phyloP scores from a whole-genome alignment of 2,329 filamentous ascomycete species.

The Trichoderma sp. region DNA sequence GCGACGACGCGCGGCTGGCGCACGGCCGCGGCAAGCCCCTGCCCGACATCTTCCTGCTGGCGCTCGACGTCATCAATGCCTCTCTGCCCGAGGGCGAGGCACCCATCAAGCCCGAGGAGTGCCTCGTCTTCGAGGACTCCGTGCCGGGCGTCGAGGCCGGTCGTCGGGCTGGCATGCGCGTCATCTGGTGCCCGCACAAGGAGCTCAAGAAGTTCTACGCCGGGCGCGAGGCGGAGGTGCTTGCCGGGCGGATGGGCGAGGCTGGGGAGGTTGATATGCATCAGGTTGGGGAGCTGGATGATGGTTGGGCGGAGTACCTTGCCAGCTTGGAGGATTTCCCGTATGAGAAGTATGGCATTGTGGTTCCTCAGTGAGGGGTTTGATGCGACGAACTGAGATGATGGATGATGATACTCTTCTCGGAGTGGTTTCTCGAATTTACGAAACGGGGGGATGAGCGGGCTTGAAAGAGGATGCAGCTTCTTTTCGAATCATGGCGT shows the following conservation, averaged over 20 bases:
- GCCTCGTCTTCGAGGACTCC: slow-evolving; percentile 93
- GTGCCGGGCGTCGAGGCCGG: slow-evolving; percentile 92
- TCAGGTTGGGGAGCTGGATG: slow-evolving; percentile 58
- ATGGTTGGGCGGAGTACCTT: slow-evolving; percentile 64
- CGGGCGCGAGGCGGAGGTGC: slow-evolving; percentile 75
- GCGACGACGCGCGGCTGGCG: slow-evolving; percentile 79
- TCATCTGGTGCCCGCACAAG: slow-evolving; percentile 87
- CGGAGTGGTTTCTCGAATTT: not conserved
- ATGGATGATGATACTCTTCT: not conserved
- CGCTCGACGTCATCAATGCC: slow-evolving; percentile 81
- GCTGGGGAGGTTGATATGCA: slow-evolving; percentile 58
- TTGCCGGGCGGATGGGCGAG: slow-evolving; percentile 79
- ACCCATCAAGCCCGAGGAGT: slow-evolving; percentile 77
- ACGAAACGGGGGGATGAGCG: not conserved
- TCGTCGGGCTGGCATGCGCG: slow-evolving; percentile 88
- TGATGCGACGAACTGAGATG: not conserved
- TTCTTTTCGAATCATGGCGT: not conserved
- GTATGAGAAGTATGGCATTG: slow-evolving; percentile 61
- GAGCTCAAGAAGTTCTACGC: slow-evolving; percentile 74
- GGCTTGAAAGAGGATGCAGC: not conserved
- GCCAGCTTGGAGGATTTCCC: slow-evolving; percentile 57
- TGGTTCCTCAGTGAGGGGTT: slow-evolving; percentile 39
- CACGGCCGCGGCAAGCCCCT: slow-evolving; percentile 87
- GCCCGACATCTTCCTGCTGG: slow-evolving; percentile 91
- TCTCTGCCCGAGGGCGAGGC: slow-evolving; percentile 64